A percentile compares a stretch with the other conserved stretches of the same genome.
These are phyloP conservation scores for Myrica gale DNA, from an alignment of 306 rosid species.

Conservation along the genomic window DNA sequence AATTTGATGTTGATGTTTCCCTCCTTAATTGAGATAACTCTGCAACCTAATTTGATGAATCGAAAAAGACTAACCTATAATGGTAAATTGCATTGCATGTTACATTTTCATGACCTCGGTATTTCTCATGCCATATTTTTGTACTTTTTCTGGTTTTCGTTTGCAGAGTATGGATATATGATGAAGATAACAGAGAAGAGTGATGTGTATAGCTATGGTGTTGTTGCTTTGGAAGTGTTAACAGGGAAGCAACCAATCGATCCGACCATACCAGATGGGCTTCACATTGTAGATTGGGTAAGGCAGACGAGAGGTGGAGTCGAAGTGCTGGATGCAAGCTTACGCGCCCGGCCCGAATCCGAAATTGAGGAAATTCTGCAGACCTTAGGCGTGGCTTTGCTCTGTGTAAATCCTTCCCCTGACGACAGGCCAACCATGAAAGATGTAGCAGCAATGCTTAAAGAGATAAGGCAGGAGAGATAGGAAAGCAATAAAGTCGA, in stretches of 20 bases:
- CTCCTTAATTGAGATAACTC: too few species aligned
- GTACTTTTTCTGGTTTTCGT: conserved; percentile 14
- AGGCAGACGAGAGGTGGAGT: conserved; percentile 49
- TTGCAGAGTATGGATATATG: conserved; percentile 80
- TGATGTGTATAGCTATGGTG: conserved; percentile 85
- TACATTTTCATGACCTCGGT: not conserved
- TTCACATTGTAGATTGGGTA: conserved; percentile 88
- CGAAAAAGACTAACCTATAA: too few species aligned
- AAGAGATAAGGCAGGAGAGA: conserved; percentile 61
- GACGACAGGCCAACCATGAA: conserved; percentile 84
- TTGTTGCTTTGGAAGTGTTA: conserved; percentile 70
- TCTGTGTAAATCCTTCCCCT: conserved; percentile 68
- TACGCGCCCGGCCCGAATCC: conserved; percentile 52
- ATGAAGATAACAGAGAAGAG: conserved; percentile 93
- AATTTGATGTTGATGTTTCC: too few species aligned
- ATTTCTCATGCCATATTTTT: not conserved
- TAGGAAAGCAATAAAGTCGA: conserved; percentile 55
- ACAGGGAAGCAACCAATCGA: conserved; percentile 91
- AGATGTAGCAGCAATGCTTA: conserved; percentile 78
- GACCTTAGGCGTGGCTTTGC: conserved; percentile 76
- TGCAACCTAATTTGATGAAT: too few species aligned
- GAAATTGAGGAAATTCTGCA: conserved; percentile 73
- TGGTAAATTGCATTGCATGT: too few species aligned
- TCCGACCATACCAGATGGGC: conserved; percentile 85
- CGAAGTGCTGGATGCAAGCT: conserved; percentile 54